phyloP scores from a whole-genome alignment of 345 rosid genomes.

The Citrus maxima region DNA sequence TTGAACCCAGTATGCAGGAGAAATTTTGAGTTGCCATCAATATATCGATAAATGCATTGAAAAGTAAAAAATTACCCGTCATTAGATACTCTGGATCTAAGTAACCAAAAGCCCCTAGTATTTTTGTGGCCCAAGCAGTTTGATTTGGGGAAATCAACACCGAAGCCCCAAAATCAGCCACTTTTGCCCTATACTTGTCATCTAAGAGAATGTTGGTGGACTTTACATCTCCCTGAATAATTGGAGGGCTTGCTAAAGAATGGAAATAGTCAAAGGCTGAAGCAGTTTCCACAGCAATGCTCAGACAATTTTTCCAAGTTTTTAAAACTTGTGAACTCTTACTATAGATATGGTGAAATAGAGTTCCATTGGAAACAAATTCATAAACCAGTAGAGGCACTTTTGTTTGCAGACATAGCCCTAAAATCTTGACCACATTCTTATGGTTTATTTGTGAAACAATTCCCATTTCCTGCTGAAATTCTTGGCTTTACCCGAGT shows the following conservation, averaged over 20 bases:
- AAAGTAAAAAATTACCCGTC: background rate
- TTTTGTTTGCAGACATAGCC: too few relatives aligned
- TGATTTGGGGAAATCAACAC: conserved; percentile 17
- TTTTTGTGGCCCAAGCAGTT: background rate
- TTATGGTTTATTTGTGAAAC: too few relatives aligned
- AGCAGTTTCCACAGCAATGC: conserved; percentile 23
- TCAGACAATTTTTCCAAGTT: conserved; percentile 21
- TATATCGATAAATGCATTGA: too few relatives aligned
- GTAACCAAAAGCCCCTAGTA: conserved; percentile 32
- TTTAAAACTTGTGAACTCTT: conserved; percentile 2
- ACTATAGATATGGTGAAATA: conserved; percentile 16
- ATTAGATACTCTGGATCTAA: conserved; percentile 34
- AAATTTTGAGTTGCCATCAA: too few relatives aligned
- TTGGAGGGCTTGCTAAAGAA: conserved; percentile 31
- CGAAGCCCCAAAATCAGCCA: conserved; percentile 36
- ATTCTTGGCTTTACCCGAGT: too few relatives aligned
- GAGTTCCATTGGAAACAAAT: too few relatives aligned
- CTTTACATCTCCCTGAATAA: conserved; percentile 38
- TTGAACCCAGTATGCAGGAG: too few relatives aligned
- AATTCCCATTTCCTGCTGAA: too few relatives aligned
- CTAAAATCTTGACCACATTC: too few relatives aligned
- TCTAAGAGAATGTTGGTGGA: conserved; percentile 32
- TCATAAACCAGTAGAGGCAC: too few relatives aligned
- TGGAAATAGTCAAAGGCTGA: conserved; percentile 30
- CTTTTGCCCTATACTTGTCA: conserved; percentile 20